phyloP scores from a whole-genome alignment of 2,329 filamentous ascomycete species.

The Helotiales sp. region DNA sequence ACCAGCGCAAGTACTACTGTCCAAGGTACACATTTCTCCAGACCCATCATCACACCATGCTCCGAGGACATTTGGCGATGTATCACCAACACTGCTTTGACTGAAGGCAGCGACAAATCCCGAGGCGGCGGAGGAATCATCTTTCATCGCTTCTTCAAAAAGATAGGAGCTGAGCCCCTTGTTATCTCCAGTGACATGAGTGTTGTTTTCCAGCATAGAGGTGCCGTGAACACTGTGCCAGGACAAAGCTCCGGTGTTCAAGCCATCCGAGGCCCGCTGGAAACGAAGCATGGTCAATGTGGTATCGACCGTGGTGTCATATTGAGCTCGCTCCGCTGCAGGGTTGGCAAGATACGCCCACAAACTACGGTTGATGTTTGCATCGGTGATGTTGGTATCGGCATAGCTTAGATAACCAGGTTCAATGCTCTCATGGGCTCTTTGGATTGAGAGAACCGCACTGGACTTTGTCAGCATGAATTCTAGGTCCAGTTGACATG shows the following conservation, averaged over 20 bases:
- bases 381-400: slow-evolving; percentile 67
- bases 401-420: slow-evolving; percentile 70
- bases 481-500: not conserved
- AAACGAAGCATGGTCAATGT: slow-evolving; percentile 79
- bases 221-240: slow-evolving; percentile 90
- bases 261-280: slow-evolving; percentile 68
- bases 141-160: slow-evolving; percentile 68
- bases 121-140: slow-evolving; percentile 56
- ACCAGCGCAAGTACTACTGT: slow-evolving; percentile 80
- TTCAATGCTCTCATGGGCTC: slow-evolving; percentile 70
- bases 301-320: slow-evolving; percentile 65
- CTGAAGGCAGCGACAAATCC: slow-evolving; percentile 89
- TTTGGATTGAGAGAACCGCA: slow-evolving; percentile 74
- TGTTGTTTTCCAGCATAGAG: slow-evolving; percentile 88
- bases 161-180: slow-evolving; percentile 88
- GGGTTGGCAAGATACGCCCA: slow-evolving; percentile 88
- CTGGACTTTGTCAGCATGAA: not conserved
- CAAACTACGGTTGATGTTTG: slow-evolving; percentile 85
- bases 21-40: slow-evolving; percentile 66
- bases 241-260: slow-evolving; percentile 78
- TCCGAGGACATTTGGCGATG: slow-evolving; percentile 81
- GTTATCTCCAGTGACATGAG: slow-evolving; percentile 82
- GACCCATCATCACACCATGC: slow-evolving; percentile 88
- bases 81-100: slow-evolving; percentile 88
- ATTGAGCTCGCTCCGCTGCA: slow-evolving; percentile 68